Conservation (phyloP, 2,329 filamentous ascomycete genomes). For the Spiromastix sp. region DNA sequence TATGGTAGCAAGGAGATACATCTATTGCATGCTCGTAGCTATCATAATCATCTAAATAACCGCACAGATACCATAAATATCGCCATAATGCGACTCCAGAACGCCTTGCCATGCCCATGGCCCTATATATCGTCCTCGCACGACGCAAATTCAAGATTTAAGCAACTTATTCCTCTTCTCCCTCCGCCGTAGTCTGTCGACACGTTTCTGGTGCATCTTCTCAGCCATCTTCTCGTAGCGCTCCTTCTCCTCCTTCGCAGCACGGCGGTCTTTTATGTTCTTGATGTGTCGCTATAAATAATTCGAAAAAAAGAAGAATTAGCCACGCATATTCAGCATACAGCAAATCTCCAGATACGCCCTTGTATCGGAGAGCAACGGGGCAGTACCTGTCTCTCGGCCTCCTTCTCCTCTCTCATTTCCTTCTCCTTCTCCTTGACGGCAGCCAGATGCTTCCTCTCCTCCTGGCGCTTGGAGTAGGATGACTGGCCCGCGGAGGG, state of each 20-base stretch:
- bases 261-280: slow-evolving; percentile 72
- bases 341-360: no score
- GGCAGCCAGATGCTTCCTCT: slow-evolving; percentile 59
- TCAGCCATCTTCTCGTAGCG: slow-evolving; percentile 88
- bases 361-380: background rate
- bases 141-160: slow-evolving; percentile 26
- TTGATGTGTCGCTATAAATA: slow-evolving; percentile 59
- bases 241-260: slow-evolving; percentile 84
- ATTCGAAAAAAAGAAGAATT: slow-evolving; percentile 1
- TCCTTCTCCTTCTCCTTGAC: slow-evolving; percentile 90
- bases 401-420: slow-evolving; percentile 90
- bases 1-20: no score
- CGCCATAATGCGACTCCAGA: background rate
- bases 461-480: slow-evolving; percentile 64
- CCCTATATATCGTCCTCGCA: no score
- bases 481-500: slow-evolving; percentile 67
- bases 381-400: slow-evolving; percentile 63
- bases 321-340: background rate
- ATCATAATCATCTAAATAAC: no score
- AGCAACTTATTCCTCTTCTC: slow-evolving; percentile 71
- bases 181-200: slow-evolving; percentile 84
- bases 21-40: no score
- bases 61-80: background rate
- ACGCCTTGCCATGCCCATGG: no score
- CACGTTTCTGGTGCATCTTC: slow-evolving; percentile 94